Base-by-base conservation (phyloP, 495 filamentous ascomycete genomes). In the Talaromyces borbonicus region DNA sequence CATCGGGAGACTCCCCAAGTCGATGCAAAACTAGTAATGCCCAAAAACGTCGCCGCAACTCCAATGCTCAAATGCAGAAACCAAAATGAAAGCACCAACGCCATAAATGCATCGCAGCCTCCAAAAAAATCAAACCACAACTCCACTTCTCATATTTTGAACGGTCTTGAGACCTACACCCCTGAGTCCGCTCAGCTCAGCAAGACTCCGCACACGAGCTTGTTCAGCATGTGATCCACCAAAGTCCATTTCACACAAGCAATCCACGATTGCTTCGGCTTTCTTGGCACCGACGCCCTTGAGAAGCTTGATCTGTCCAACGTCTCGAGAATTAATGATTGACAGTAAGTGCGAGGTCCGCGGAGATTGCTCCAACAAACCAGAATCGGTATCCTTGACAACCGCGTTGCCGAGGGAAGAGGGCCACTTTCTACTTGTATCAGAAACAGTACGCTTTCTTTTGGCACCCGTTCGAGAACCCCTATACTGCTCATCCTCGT, bases 301-400 rank as follows among this genome's bases (percentile, higher is more conserved):
- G n/a, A 97, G 60, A 14, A 74, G 52, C 46, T 72, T 73, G 51
- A 84, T 83, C 56, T 73, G 72, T 24, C 65, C 70, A 5, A 87
- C 62, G 50, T 96, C 85, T 11, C 85, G 73, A 1, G 82, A 86
- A 62, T 98, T 98, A 62, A 98, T 80, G 54, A 96, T 84, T 11
- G 77, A 72, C 3, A 98, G 71, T 7, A 98, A 58, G 42, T 80
- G 76, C 51, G 71, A 66, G 4, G 85, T 85, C 5, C 81, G 73
- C 2, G 88, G 86, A 0, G 84, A 83, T 8, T 74, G 68, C 1
- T 56, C 39, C 12, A 49, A 48, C 8, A 48, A 35, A 39, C 49
- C 58, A 42, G 62, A 49, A 16, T 65, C 58, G 5, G 52, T 52
- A 14, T 36, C 47, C n/a, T 54, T 47, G 6, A 52, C 43, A 20